These are phyloP conservation scores for Yarrowia bubula DNA, from an alignment of 805 yeast genomes.

Conservation along the genomic window DNA sequence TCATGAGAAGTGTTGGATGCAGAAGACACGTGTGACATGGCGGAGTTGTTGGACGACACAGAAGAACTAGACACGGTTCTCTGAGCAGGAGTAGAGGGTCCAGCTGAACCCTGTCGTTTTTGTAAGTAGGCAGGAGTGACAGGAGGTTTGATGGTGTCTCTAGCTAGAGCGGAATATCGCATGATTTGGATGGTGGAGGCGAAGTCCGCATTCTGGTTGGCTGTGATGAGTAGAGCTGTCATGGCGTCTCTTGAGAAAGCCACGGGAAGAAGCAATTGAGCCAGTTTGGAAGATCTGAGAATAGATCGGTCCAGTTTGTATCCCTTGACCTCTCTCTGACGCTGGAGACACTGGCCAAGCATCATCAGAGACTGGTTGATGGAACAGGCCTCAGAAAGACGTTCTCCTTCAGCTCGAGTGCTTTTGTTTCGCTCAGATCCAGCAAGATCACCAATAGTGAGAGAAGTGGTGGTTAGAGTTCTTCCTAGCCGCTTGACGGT, in stretches of 20 bases:
- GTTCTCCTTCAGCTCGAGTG: slow-evolving; percentile 48
- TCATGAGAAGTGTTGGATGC: slow-evolving; percentile 8
- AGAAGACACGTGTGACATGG: slow-evolving; percentile 1
- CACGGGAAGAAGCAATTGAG: slow-evolving; percentile 50
- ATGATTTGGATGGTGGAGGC: slow-evolving; percentile 39
- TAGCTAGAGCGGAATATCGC: slow-evolving; percentile 37
- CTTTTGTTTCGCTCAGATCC: slow-evolving; percentile 52
- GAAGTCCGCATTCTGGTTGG: slow-evolving; percentile 45
- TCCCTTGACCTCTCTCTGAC: slow-evolving; percentile 37
- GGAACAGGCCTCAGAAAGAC: slow-evolving; percentile 49
- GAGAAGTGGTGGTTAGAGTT: slow-evolving; percentile 39
- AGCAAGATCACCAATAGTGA: slow-evolving; percentile 53
- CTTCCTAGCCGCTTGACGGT: slow-evolving; percentile 36
- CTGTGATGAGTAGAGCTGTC: slow-evolving; percentile 42
- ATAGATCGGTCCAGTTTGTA: slow-evolving; percentile 43
- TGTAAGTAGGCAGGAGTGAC: slow-evolving; percentile 10
- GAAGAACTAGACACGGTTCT: slow-evolving; percentile 12
- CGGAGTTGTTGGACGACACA: neutral
- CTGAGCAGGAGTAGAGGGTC: neutral
- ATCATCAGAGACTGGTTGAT: slow-evolving; percentile 52
- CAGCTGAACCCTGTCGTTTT: neutral
- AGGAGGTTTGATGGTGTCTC: slow-evolving; percentile 28
- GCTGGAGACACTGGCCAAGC: slow-evolving; percentile 49
- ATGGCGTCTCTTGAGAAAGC: slow-evolving; percentile 35
- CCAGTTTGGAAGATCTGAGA: slow-evolving; percentile 50